Evolutionary conservation across 495 filamentous ascomycete genomes (phyloP).

Genomic region (Halenospora varia): DNA sequence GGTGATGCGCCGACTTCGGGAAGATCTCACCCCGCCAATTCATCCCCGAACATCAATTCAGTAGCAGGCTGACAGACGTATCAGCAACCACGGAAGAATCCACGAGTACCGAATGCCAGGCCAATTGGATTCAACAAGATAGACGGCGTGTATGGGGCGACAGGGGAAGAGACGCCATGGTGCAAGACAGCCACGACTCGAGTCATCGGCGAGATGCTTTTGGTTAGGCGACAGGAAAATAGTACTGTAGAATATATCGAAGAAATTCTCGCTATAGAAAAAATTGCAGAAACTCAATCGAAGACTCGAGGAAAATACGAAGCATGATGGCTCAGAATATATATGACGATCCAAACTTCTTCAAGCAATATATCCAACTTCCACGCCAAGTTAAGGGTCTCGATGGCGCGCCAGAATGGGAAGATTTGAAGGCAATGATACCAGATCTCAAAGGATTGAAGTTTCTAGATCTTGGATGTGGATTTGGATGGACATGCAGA

Average conservation of each 20-base stretch:
- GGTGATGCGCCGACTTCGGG: too few relatives aligned
- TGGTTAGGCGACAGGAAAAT: background rate
- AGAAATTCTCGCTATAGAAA: too few relatives aligned
- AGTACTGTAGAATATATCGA: too few relatives aligned
- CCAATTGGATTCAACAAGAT: background rate
- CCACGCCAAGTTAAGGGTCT: constrained; percentile 26
- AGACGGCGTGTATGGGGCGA: background rate
- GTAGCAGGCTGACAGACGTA: background rate
- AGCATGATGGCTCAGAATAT: constrained; percentile 33
- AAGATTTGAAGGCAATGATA: constrained; percentile 26
- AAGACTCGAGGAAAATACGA: background rate
- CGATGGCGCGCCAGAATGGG: constrained; percentile 32
- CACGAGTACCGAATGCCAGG: background rate
- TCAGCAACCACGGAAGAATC: background rate
- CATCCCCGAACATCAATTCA: background rate
- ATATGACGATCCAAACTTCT: constrained; percentile 32
- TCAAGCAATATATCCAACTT: constrained; percentile 32
- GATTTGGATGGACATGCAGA: constrained; percentile 35
- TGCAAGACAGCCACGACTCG: background rate
- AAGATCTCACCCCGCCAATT: too few relatives aligned
- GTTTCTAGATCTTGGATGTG: constrained; percentile 36
- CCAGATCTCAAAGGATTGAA: constrained; percentile 19
- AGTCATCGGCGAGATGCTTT: background rate
- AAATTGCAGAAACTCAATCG: background rate
- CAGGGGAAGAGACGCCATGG: background rate